A percentile compares a stretch with the other conserved stretches of the same genome.
These are phyloP conservation scores for Rhodocollybia butyracea DNA, from an alignment of 768 basidiomycete species.

Conservation along the genomic window DNA sequence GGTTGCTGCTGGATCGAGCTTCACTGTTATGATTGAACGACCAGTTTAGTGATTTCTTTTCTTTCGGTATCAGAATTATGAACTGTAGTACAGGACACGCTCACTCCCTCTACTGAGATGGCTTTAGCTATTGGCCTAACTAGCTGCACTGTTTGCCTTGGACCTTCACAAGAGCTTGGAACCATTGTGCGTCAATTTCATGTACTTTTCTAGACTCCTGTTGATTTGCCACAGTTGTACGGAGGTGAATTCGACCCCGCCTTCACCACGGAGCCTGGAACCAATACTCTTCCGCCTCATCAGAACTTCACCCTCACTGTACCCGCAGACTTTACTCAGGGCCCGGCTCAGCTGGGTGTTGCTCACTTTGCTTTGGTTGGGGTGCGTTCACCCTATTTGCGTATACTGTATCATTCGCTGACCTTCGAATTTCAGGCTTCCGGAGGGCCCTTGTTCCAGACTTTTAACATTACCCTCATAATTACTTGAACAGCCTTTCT, in stretches of 20 bases:
- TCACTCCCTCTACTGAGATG: conserved; percentile 25
- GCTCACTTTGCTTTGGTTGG: conserved; percentile 28
- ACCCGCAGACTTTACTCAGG: conserved; percentile 17
- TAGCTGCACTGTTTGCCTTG: conserved; percentile 14
- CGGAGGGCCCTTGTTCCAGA: background rate
- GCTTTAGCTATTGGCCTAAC: conserved; percentile 25
- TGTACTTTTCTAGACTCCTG: too few relatives aligned
- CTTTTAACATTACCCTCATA: conserved; percentile 2
- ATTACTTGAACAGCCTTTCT: background rate
- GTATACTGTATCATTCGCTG: background rate
- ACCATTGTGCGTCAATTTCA: too few relatives aligned
- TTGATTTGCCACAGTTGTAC: too few relatives aligned
- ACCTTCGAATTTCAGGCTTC: background rate
- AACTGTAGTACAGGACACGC: background rate
- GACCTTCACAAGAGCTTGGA: conserved; percentile 20
- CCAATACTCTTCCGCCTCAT: conserved; percentile 21
- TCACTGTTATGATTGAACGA: conserved; percentile 45
- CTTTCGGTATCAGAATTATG: background rate
- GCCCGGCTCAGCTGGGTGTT: conserved; percentile 26
- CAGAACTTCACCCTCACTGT: conserved; percentile 37
- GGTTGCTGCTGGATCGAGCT: conserved; percentile 31
- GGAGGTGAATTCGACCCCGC: conserved; percentile 28
- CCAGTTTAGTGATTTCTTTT: conserved; percentile 33
- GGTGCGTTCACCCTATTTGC: conserved; percentile 21
- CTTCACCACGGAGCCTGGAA: background rate